phyloP scores from a whole-genome alignment of 2,329 filamentous ascomycete genomes.

The Fusarium globosum region DNA sequence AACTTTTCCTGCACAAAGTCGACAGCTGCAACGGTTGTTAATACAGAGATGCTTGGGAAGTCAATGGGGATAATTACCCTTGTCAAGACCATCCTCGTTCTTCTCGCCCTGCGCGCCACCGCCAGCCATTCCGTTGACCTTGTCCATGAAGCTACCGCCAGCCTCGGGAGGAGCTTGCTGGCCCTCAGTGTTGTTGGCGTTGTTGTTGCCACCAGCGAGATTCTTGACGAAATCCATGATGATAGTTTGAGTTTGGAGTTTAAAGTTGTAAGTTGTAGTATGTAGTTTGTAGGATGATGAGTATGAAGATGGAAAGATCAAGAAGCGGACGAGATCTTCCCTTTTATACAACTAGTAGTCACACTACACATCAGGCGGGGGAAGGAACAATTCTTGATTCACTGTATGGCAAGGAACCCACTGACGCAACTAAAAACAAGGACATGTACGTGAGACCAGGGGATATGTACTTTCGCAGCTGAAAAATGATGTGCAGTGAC shows the following conservation, averaged over 20 bases:
- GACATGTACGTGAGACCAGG: neutral
- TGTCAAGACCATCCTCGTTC: conserved; percentile 86
- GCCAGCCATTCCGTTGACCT: conserved; percentile 77
- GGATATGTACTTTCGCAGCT: conserved; percentile 15
- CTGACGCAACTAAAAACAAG: conserved; percentile 37
- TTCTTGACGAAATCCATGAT: conserved; percentile 69
- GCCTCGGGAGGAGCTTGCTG: conserved; percentile 40
- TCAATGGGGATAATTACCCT: conserved; percentile 63
- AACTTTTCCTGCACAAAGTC: conserved; percentile 83
- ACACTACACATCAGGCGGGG: neutral
- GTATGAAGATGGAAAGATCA: neutral
- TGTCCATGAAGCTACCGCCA: conserved; percentile 69
- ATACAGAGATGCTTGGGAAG: accelerated
- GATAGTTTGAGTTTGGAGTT: neutral
- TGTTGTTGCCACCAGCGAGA: conserved; percentile 53
- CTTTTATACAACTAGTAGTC: conserved; percentile 19
- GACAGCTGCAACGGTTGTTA: conserved; percentile 63
- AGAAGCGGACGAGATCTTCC: neutral
- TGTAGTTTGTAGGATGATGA: neutral
- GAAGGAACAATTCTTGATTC: conserved; percentile 25
- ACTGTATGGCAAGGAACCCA: conserved; percentile 3
- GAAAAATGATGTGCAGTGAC: conserved; percentile 37
- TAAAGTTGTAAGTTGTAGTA: neutral
- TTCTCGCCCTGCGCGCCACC: conserved; percentile 81
- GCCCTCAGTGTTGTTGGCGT: conserved; percentile 42